A percentile compares a stretch with the other conserved stretches of the same genome.
Conservation (phyloP, 192 early-diverging fungal genomes). For the Backusella westeae region DNA sequence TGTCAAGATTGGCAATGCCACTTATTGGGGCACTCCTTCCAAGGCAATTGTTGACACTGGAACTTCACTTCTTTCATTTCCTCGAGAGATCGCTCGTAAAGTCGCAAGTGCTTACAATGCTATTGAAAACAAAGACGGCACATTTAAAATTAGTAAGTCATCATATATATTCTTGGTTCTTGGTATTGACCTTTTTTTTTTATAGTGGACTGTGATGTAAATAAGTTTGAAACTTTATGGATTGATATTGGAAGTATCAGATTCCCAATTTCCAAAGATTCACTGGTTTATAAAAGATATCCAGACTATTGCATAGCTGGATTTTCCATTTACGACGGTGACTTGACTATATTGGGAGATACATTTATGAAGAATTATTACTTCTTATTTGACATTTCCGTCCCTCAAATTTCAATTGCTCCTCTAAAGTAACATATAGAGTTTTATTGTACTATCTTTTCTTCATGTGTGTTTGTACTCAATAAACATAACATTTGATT, state of each 20-base stretch:
- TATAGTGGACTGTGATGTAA: background rate
- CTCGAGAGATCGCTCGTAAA: conserved; percentile 8
- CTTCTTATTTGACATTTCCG: conserved; percentile 35
- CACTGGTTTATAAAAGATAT: conserved; percentile 23
- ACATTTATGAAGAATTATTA: conserved; percentile 52
- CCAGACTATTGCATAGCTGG: conserved; percentile 38
- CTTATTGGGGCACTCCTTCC: background rate
- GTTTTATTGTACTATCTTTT: background rate
- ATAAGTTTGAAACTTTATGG: conserved; percentile 14
- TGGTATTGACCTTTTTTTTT: background rate
- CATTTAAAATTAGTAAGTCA: conserved; percentile 4
- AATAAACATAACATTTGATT: no score
- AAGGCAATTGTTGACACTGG: conserved; percentile 60
- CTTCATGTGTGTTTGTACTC: no score
- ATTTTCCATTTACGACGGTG: conserved; percentile 15
- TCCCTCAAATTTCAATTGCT: conserved; percentile 37
- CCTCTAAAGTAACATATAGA: conserved; percentile 9
- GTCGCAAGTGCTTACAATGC: conserved; percentile 9
- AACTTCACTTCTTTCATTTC: conserved; percentile 57
- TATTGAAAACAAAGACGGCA: conserved; percentile 12
- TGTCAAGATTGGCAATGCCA: background rate
- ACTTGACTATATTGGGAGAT: conserved; percentile 44
- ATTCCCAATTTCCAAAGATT: conserved; percentile 28
- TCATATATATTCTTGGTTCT: background rate
- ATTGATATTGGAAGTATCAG: conserved; percentile 34